These are phyloP conservation scores for Barbarea vulgaris DNA, from an alignment of 345 rosid species.

Conservation along the genomic window DNA sequence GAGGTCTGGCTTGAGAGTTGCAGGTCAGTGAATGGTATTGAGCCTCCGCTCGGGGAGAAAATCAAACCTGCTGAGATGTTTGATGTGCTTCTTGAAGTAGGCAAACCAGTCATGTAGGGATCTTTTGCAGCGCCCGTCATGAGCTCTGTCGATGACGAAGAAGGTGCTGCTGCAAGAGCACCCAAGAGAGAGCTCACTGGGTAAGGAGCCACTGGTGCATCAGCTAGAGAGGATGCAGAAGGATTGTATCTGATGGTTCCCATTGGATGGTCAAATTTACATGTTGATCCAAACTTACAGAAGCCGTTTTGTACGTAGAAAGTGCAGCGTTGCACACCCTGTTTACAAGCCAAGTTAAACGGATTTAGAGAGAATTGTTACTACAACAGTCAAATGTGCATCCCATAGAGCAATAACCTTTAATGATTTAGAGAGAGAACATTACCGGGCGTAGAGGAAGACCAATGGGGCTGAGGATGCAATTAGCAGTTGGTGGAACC, in stretches of 20 bases:
- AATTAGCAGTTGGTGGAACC: conserved; percentile 58
- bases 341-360: conserved; percentile 23
- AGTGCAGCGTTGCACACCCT: conserved; percentile 67
- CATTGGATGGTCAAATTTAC: conserved; percentile 86
- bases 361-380: neutral
- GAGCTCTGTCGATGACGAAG: conserved; percentile 64
- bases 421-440: conserved; percentile 27
- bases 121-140: conserved; percentile 62
- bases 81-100: conserved; percentile 60
- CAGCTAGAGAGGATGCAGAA: conserved; percentile 84
- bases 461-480: conserved; percentile 74
- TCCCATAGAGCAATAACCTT: neutral
- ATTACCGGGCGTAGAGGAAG: conserved; percentile 91
- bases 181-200: conserved; percentile 77
- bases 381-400: neutral
- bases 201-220: conserved; percentile 83
- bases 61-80: conserved; percentile 71
- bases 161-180: conserved; percentile 51
- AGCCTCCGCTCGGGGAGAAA: conserved; percentile 60
- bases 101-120: conserved; percentile 53
- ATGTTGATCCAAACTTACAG: conserved; percentile 69
- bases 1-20: conserved; percentile 74
- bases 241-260: conserved; percentile 79
- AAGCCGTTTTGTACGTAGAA: conserved; percentile 67
- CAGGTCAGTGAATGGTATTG: conserved; percentile 65